These are phyloP conservation scores for Dissoconium aciculare DNA, from an alignment of 2,329 filamentous ascomycete species.

Conservation along the genomic window DNA sequence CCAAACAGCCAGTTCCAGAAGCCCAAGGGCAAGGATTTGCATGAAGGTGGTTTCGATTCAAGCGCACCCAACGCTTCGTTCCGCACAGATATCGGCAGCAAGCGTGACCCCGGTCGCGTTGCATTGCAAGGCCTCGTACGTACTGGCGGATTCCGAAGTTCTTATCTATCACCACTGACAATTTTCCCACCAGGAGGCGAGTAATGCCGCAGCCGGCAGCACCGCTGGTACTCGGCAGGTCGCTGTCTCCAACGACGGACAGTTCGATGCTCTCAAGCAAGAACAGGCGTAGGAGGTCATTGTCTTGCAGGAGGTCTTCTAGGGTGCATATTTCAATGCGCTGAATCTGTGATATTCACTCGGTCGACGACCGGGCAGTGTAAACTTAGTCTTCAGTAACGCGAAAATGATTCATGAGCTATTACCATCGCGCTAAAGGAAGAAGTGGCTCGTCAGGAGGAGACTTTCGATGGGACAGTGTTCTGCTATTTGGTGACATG, in stretches of 20 bases:
- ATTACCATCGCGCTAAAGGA: too few relatives aligned
- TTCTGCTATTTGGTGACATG: too few relatives aligned
- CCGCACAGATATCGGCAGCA: slow-evolving; percentile 37
- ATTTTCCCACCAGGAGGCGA: slow-evolving; percentile 12
- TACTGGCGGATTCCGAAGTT: not conserved
- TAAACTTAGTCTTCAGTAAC: too few relatives aligned
- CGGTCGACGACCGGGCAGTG: too few relatives aligned
- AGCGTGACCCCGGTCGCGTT: slow-evolving; percentile 40
- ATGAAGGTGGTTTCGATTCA: slow-evolving; percentile 20
- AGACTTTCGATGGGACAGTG: too few relatives aligned
- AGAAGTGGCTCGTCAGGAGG: too few relatives aligned
- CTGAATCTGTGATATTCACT: too few relatives aligned
- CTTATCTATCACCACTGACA: not conserved
- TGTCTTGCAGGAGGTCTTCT: too few relatives aligned
- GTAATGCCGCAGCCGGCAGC: slow-evolving; percentile 21
- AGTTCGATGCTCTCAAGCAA: slow-evolving; percentile 10
- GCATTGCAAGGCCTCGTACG: slow-evolving; percentile 27
- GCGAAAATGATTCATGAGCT: too few relatives aligned
- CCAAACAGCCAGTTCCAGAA: slow-evolving; percentile 4
- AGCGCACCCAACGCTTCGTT: slow-evolving; percentile 36
- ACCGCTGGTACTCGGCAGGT: slow-evolving; percentile 17
- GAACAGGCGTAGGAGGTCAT: slow-evolving; percentile 1
- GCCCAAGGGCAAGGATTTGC: slow-evolving; percentile 18
- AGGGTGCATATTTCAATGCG: too few relatives aligned
- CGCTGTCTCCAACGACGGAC: slow-evolving; percentile 10